Conservation (phyloP, 2,329 filamentous ascomycete genomes). For the Diaporthe velutina region DNA sequence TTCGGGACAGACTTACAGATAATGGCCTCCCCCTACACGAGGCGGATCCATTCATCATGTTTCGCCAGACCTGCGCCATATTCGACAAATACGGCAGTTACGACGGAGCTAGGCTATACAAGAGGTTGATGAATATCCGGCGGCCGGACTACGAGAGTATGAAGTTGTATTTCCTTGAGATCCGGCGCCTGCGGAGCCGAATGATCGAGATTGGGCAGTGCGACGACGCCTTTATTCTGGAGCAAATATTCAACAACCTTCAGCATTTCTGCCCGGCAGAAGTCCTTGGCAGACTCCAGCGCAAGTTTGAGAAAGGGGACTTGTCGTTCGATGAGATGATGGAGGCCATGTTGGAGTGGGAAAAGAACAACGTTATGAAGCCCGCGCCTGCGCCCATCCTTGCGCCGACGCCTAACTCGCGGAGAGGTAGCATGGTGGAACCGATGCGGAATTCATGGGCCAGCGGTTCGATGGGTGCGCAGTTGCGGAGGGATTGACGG, state of each 20-base stretch:
- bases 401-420: background rate
- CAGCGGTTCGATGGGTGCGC: background rate
- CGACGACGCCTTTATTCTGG: conserved; percentile 9
- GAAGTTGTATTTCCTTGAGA: background rate
- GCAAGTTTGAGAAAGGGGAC: conserved; percentile 3
- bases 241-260: background rate
- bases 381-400: background rate
- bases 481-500: background rate
- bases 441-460: conserved; percentile 15
- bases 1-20: background rate
- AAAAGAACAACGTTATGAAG: background rate
- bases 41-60: background rate
- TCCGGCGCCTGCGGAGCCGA: background rate
- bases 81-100: conserved; percentile 5
- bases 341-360: background rate
- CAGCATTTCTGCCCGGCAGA: background rate
- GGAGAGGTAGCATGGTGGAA: background rate
- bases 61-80: background rate
- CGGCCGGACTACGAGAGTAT: background rate
- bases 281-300: background rate
- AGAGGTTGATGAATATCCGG: background rate
- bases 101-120: background rate
- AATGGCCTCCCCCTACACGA: background rate
- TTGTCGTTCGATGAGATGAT: background rate
- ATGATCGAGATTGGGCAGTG: conserved; percentile 21